phyloP scores from a whole-genome alignment of 1,139 yeast genomes.

The Kurtzmaniella quercitrusa region DNA sequence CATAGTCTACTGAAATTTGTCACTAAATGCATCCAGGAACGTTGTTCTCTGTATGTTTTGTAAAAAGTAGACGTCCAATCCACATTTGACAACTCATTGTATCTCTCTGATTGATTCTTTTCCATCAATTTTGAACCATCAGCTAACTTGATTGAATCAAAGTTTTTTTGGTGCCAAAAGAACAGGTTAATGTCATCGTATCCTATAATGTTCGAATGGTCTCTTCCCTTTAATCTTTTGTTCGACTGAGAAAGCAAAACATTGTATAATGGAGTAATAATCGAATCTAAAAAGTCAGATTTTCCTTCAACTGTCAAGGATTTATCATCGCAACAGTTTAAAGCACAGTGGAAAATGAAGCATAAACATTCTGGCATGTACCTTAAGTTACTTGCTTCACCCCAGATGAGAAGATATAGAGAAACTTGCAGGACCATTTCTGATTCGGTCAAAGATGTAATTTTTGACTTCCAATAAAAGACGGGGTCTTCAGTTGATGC shows the following conservation, averaged over 20 bases:
- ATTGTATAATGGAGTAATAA: slow-evolving; percentile 45
- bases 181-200: slow-evolving; percentile 85
- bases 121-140: slow-evolving; percentile 45
- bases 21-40: slow-evolving; percentile 75
- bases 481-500: slow-evolving; percentile 13
- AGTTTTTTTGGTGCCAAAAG: slow-evolving; percentile 74
- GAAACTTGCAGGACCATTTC: slow-evolving; percentile 30
- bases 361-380: slow-evolving; percentile 43
- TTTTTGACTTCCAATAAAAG: slow-evolving; percentile 20
- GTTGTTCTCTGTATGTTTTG: slow-evolving; percentile 69
- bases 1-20: slow-evolving; percentile 80
- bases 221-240: slow-evolving; percentile 39
- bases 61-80: slow-evolving; percentile 62
- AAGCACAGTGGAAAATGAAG: slow-evolving; percentile 31
- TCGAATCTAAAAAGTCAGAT: slow-evolving; percentile 26
- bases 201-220: slow-evolving; percentile 70
- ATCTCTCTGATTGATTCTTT: slow-evolving; percentile 43
- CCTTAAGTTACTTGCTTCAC: slow-evolving; percentile 40
- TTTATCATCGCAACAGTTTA: slow-evolving; percentile 16
- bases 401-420: slow-evolving; percentile 38
- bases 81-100: slow-evolving; percentile 41
- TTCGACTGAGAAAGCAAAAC: slow-evolving; percentile 39
- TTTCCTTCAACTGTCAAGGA: neutral
- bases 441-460: slow-evolving; percentile 14
- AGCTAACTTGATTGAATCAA: slow-evolving; percentile 42